Evolutionary conservation across 441 rosid genomes (phyloP).

Genomic region (Adansonia madagascariensis): DNA sequence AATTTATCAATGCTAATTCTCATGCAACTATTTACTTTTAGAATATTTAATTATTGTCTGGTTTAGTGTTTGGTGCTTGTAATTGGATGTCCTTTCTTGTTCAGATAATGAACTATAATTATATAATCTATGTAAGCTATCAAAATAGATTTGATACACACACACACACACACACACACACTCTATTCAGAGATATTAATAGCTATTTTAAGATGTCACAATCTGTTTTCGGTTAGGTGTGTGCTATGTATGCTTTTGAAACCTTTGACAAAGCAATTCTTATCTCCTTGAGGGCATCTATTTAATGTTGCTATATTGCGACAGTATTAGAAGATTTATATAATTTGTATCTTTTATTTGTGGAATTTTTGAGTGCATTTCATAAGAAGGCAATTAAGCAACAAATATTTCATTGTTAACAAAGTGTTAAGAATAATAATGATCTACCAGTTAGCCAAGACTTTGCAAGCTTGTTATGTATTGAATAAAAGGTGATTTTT

Average conservation of each 20-base stretch:
- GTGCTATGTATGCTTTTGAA: slow-evolving; percentile 8
- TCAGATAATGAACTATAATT: background rate
- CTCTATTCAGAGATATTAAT: background rate
- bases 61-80: slow-evolving; percentile 1
- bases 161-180: background rate
- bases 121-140: background rate
- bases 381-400: slow-evolving; percentile 4
- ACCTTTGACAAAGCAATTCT: background rate
- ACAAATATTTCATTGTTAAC: background rate
- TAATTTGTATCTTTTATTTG: background rate
- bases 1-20: background rate
- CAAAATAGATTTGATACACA: background rate
- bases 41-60: slow-evolving; percentile 7
- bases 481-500: slow-evolving; percentile 7
- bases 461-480: slow-evolving; percentile 1
- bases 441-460: background rate
- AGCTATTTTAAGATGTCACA: background rate
- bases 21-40: slow-evolving; percentile 1
- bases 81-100: slow-evolving; percentile 4
- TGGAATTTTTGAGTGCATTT: slow-evolving; percentile 1
- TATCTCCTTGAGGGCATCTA: background rate
- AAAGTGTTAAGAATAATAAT: background rate
- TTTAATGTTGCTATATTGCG: background rate
- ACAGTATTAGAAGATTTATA: background rate
- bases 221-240: background rate